Base-by-base conservation (phyloP, 805 yeast genomes). In the Maudiozyma pseudohumilis region DNA sequence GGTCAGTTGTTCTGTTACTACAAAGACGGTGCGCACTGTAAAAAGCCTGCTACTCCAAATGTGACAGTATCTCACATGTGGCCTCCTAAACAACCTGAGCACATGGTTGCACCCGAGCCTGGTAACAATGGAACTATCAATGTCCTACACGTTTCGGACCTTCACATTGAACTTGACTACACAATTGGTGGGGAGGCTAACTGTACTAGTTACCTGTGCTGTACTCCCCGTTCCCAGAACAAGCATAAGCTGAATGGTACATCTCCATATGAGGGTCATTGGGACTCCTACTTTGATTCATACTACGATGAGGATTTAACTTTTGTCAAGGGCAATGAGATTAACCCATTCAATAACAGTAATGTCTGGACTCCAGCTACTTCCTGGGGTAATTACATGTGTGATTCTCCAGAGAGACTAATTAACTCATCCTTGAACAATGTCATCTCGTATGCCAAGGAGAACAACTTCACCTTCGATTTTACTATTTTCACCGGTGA, bases 401-500 rank as follows among this genome's bases (percentile, higher is more conserved):
- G 30, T 28, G 30, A 28, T 12, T 15, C 30, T n/a, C 30, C 30
- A 2, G 30, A 28, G 30, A 28, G 30, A 28, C 17, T 28, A 12
- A 10, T 28, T 20, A 28, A 28, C 17, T 28, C 30, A 2, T n/a
- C 30, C 5, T 15, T 28, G 17, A 28, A 28, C 17, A 28, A 20
- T 28, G 11, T 28, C 10, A 20, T 28, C 17, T 2, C 15, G 15
- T 28, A 28, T 12, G 15, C 30, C 11, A 12, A n/a, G 6, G 8
- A 28, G 8, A 28, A 28, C 20, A 28, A 28, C 17, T 3, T 28
- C 2, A 16, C 30, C 9, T 28, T 28, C 19, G 30, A 28, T 6
- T 28, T 28, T 15, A 28, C 30, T 12, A 28, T 28, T 12, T 28
- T 28, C 30, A 28, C 30, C 12, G 30, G 30, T 28, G 30, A 28